These are phyloP conservation scores for Dipodascopsis uninucleata DNA, from an alignment of 805 yeast species.

Conservation along the genomic window DNA sequence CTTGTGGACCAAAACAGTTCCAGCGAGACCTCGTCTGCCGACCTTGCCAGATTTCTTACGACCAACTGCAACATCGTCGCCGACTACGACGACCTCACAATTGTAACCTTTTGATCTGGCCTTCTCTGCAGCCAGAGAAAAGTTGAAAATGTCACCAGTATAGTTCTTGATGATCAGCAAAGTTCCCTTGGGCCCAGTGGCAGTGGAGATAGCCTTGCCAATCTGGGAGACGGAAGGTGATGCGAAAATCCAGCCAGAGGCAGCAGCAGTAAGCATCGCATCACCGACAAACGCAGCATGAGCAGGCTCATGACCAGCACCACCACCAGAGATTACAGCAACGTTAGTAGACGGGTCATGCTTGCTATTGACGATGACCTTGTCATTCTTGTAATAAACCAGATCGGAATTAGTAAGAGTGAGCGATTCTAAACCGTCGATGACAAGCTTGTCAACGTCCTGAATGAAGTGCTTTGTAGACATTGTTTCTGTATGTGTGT, in stretches of 20 bases:
- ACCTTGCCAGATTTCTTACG: conserved; percentile 82
- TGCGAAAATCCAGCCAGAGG: conserved; percentile 87
- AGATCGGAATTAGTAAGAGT: conserved; percentile 54
- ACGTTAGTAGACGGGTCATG: conserved; percentile 39
- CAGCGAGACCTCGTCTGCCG: conserved; percentile 92
- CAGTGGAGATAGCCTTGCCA: conserved; percentile 51
- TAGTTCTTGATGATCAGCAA: conserved; percentile 82
- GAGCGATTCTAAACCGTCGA: conserved; percentile 50
- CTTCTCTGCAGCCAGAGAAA: conserved; percentile 86
- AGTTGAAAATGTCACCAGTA: conserved; percentile 91
- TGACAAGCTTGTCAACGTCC: conserved; percentile 34
- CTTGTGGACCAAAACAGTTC: conserved; percentile 83
- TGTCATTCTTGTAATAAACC: conserved; percentile 52
- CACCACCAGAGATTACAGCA: conserved; percentile 83
- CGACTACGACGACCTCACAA: conserved; percentile 71
- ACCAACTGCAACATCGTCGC: conserved; percentile 96
- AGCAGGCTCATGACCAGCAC: conserved; percentile 93
- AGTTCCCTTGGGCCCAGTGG: conserved; percentile 48
- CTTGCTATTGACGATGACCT: conserved; percentile 34
- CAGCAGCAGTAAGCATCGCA: conserved; percentile 80
- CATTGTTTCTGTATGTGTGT: too few species aligned
- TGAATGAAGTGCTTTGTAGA: conserved; percentile 35
- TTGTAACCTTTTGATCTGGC: conserved; percentile 73
- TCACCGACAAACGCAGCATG: conserved; percentile 90
- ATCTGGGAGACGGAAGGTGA: conserved; percentile 93